A percentile compares a stretch with the other conserved stretches of the same genome.
Evolutionary conservation across 1,284 basidiomycete species (phyloP).

Genomic region (Cerrena zonata): DNA sequence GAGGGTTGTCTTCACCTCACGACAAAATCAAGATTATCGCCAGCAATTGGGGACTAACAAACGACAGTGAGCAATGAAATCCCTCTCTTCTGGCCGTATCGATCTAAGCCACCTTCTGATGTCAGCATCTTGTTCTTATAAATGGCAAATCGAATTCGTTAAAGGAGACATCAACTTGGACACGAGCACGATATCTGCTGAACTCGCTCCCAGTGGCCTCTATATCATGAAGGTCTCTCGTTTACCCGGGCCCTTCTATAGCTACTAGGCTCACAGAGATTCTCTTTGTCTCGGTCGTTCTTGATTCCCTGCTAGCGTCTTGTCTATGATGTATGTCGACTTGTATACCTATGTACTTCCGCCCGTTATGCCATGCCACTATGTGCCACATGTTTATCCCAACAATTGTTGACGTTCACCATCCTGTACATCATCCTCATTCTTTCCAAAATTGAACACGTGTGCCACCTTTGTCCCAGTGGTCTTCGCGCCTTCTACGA

Average conservation of each 20-base stretch:
- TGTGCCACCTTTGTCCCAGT: slow-evolving; percentile 7
- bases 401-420: slow-evolving; percentile 19
- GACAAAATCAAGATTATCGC: slow-evolving; percentile 24
- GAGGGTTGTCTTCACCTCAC: too few relatives aligned
- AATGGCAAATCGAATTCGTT: slow-evolving; percentile 27
- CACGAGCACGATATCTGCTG: slow-evolving; percentile 19
- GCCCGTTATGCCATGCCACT: too few relatives aligned
- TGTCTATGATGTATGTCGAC: not conserved
- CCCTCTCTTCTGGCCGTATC: not conserved
- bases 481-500: slow-evolving; percentile 14
- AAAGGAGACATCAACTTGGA: slow-evolving; percentile 25
- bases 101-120: not conserved
- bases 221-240: slow-evolving; percentile 18
- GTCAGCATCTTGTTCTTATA: slow-evolving; percentile 22
- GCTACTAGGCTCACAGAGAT: too few relatives aligned
- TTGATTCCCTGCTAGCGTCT: not conserved
- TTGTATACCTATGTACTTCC: not conserved
- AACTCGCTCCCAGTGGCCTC: slow-evolving; percentile 21
- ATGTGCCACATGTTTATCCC: slow-evolving; percentile 11
- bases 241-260: too few relatives aligned
- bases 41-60: slow-evolving; percentile 25
- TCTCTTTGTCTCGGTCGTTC: too few relatives aligned
- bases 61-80: slow-evolving; percentile 20
- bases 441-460: slow-evolving; percentile 7
- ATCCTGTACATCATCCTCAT: slow-evolving; percentile 9